phyloP scores from a whole-genome alignment of 1,284 basidiomycete species.

The Coniferiporia sulphurascens region DNA sequence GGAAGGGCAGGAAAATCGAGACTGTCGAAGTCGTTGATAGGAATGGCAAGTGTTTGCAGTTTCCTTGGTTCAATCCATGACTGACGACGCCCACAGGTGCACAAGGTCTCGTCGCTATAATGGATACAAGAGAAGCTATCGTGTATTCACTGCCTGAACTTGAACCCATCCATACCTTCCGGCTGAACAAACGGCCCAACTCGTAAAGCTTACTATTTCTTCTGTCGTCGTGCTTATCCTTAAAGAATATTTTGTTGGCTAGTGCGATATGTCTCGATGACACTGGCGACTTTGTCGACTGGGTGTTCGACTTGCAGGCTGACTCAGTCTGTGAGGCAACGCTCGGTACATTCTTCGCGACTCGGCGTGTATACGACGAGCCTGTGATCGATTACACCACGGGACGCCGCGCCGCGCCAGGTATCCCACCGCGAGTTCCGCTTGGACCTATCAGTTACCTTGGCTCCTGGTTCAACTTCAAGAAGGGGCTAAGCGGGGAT shows the following conservation, averaged over 20 bases:
- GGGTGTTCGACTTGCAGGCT: conserved; percentile 30
- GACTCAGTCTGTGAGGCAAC: conserved; percentile 35
- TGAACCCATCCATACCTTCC: conserved; percentile 48
- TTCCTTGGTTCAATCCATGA: background rate
- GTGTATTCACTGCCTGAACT: conserved; percentile 70
- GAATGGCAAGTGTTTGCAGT: conserved; percentile 35
- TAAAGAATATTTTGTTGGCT: background rate
- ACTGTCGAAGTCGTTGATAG: conserved; percentile 49
- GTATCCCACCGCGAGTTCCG: conserved; percentile 56
- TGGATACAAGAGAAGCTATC: conserved; percentile 47
- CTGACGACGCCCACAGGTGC: conserved; percentile 38
- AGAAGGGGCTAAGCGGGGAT: conserved; percentile 45
- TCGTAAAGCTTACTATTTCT: conserved; percentile 34
- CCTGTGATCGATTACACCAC: conserved; percentile 48
- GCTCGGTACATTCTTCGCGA: conserved; percentile 56
- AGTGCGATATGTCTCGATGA: conserved; percentile 49
- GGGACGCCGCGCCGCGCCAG: conserved; percentile 38
- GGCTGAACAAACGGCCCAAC: conserved; percentile 37
- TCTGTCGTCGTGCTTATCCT: background rate
- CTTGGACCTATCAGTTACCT: conserved; percentile 51
- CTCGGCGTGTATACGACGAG: conserved; percentile 42
- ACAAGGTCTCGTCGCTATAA: conserved; percentile 59
- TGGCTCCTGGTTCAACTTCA: conserved; percentile 48
- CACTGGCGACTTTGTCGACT: conserved; percentile 55
- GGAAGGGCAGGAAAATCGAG: conserved; percentile 44